Evolutionary conservation across 1,284 basidiomycete species (phyloP), one percentile per base, ranked within the genome.

Genomic region (Macrocybe sp.): DNA sequence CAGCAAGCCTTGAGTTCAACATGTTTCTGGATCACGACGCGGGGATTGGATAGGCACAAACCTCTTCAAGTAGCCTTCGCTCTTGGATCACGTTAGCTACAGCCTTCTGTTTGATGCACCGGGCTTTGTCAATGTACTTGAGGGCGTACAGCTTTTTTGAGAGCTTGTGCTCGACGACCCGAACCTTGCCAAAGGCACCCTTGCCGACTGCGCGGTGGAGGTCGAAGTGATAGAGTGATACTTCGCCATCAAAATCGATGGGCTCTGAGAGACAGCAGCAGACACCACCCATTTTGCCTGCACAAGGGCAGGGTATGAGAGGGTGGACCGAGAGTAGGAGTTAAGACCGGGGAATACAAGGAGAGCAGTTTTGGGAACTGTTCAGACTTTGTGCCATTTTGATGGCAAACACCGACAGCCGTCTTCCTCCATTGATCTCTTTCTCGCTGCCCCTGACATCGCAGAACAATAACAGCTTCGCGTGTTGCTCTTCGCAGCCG

Each of bases 121-220:
- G 77, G 40, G 87, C 77, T 69, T 98, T 98, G 72, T 97, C 94
- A 73, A 98, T 96, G 70, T 98, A 98, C 64, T 98, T 98, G 68
- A 97, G 83, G 11, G 95, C 95, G 63, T 93, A 97, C 1, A 97
- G 74, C 56, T 92, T 85, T 64, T 95, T 95, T 4, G 90, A 84
- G 66, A 87, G 83, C 65, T 96, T 97, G 72, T 97, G 94, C 67
- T 97, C 92, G 48, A 98, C 92, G 29, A 97, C 92, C 60, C 95
- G 83, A 59, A 86, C 84, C 82, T 97, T 97, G 60, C 95, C 94
- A 71, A 97, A 97, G n/a, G 94, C 93, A 43, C 95, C 95, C 66
- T 94, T 96, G 48, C 95, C 95, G 7, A 97, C 92, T 30, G 89
- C 89, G 46, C 92, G 81, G 59, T 97, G 82, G 41, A 98, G 84